Conservation (phyloP, 2,329 filamentous ascomycete genomes). For the Pezicula radicicola region DNA sequence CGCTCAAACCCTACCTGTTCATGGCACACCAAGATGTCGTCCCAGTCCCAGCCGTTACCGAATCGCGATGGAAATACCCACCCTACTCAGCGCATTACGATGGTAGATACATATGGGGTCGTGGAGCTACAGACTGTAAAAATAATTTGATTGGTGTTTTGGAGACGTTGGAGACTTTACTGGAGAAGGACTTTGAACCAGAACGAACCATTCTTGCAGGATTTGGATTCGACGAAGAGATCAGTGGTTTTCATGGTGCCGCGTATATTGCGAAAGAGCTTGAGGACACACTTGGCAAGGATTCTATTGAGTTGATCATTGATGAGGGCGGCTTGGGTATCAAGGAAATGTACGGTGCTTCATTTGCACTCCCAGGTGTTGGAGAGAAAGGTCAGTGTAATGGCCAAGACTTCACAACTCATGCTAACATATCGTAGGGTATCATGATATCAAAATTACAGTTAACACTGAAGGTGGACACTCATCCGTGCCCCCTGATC, state of each 20-base stretch:
- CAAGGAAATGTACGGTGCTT: slow-evolving; percentile 27
- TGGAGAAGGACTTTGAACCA: slow-evolving; percentile 48
- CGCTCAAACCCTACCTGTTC: slow-evolving; percentile 51
- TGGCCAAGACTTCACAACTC: not conserved
- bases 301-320: slow-evolving; percentile 57
- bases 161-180: slow-evolving; percentile 50
- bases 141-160: slow-evolving; percentile 50
- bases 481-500: slow-evolving; percentile 55
- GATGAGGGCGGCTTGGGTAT: slow-evolving; percentile 59
- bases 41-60: slow-evolving; percentile 37
- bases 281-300: slow-evolving; percentile 50
- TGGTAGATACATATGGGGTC: slow-evolving; percentile 51
- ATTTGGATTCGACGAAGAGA: slow-evolving; percentile 66
- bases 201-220: slow-evolving; percentile 55
- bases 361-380: slow-evolving; percentile 50
- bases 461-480: slow-evolving; percentile 58
- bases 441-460: slow-evolving; percentile 49
- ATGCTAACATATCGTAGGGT: slow-evolving; percentile 5
- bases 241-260: slow-evolving; percentile 55
- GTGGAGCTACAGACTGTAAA: slow-evolving; percentile 52
- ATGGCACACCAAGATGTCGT: slow-evolving; percentile 56
- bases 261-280: slow-evolving; percentile 47
- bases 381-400: slow-evolving; percentile 52
- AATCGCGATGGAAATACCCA: slow-evolving; percentile 48
- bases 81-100: slow-evolving; percentile 52